phyloP scores from a whole-genome alignment of 75 land plant genomes.

The Pseudotsuga menziesii region DNA sequence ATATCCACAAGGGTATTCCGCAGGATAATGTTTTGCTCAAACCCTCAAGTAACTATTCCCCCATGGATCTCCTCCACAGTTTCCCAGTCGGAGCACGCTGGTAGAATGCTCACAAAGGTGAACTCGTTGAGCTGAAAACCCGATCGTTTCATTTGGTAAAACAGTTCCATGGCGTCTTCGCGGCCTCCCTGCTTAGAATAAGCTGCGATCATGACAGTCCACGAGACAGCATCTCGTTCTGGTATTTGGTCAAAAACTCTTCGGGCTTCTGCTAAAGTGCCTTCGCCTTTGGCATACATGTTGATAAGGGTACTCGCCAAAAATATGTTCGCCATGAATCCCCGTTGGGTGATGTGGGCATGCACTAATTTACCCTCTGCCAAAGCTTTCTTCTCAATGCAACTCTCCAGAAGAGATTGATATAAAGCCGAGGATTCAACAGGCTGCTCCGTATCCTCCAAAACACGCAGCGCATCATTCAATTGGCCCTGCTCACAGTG shows the following conservation, averaged over 20 bases:
- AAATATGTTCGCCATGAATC: constrained; percentile 24
- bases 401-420: constrained; percentile 42
- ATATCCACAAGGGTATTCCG: constrained; percentile 22
- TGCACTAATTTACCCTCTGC: constrained; percentile 29
- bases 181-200: constrained; percentile 6
- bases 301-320: constrained; percentile 45
- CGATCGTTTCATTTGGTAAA: constrained; percentile 12
- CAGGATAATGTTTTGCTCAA: constrained; percentile 15
- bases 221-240: constrained; percentile 21
- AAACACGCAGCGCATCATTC: no score
- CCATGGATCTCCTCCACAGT: constrained; percentile 21
- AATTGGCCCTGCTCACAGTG: no score
- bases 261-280: constrained; percentile 8
- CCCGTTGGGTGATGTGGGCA: constrained; percentile 31
- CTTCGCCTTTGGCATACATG: constrained; percentile 33
- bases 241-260: constrained; percentile 6
- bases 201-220: constrained; percentile 30
- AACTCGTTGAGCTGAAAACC: constrained; percentile 24
- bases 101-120: constrained; percentile 18
- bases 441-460: no score
- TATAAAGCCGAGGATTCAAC: no score
- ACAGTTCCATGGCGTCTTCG: constrained; percentile 10
- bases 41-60: constrained; percentile 19
- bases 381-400: constrained; percentile 19
- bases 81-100: background rate